Percentiles rank a stretch among this genome's conserved stretches.
phyloP scores from a whole-genome alignment of 2,329 filamentous ascomycete species.

The Fusarium brachygibbosum region DNA sequence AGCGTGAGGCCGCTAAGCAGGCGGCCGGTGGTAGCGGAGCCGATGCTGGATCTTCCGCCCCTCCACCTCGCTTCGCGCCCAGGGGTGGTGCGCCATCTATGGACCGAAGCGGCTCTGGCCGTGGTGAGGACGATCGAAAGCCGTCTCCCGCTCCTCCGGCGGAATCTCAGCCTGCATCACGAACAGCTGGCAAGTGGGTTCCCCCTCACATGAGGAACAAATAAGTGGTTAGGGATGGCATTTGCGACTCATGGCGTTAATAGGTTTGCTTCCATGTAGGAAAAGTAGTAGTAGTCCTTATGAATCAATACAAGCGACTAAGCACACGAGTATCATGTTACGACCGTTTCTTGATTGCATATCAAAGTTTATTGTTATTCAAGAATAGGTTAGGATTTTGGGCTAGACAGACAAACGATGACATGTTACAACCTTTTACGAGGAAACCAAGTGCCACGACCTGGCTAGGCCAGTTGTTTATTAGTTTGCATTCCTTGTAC shows the following conservation, averaged over 20 bases:
- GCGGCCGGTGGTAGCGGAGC: conserved; percentile 53
- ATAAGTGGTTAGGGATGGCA: conserved; percentile 35
- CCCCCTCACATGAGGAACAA: conserved; percentile 61
- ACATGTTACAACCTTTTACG: conserved; percentile 16
- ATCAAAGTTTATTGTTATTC: conserved; percentile 24
- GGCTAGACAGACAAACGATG: conserved; percentile 14
- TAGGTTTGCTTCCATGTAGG: conserved; percentile 55
- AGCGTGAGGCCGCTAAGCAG: conserved; percentile 72
- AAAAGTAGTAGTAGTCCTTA: conserved; percentile 48
- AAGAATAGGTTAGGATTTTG: conserved; percentile 14
- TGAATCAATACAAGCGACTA: conserved; percentile 48
- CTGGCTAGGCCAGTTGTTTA: conserved; percentile 5
- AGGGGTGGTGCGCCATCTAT: conserved; percentile 59
- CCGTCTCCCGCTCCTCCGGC: conserved; percentile 59
- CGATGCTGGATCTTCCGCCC: conserved; percentile 52
- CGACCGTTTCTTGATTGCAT: conserved; percentile 11
- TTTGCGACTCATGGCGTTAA: conserved; percentile 56
- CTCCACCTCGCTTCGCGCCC: conserved; percentile 57
- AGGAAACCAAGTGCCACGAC: conserved; percentile 20
- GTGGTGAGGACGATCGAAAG: conserved; percentile 55
- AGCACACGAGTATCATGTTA: conserved; percentile 48
- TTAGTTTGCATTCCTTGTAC: conserved; percentile 35
- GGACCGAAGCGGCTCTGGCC: conserved; percentile 60
- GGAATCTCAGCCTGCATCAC: conserved; percentile 66
- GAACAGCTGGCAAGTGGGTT: conserved; percentile 71